phyloP scores from a whole-genome alignment of 768 basidiomycete genomes.

The Multifurca ochricompacta region DNA sequence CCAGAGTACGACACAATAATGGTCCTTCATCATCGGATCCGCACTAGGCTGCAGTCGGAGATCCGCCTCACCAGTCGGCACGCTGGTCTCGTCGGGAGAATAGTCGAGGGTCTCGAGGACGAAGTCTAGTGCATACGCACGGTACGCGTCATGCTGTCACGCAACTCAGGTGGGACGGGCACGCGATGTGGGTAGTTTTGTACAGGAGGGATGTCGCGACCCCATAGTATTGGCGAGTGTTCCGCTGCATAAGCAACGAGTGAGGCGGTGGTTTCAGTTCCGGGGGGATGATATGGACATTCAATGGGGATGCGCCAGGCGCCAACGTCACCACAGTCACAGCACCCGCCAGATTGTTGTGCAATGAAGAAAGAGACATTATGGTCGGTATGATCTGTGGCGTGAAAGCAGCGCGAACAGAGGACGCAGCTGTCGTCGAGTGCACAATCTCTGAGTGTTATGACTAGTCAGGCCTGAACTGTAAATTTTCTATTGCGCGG shows the following conservation, averaged over 20 bases:
- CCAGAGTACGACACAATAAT: slow-evolving; percentile 82
- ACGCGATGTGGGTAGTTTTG: slow-evolving; percentile 51
- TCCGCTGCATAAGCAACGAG: slow-evolving; percentile 26
- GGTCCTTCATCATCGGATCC: slow-evolving; percentile 73
- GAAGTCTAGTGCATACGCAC: slow-evolving; percentile 77
- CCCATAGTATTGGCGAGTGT: slow-evolving; percentile 23
- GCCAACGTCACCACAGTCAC: slow-evolving; percentile 90
- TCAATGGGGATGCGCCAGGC: slow-evolving; percentile 67
- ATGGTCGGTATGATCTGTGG: slow-evolving; percentile 79
- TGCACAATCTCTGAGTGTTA: slow-evolving; percentile 68
- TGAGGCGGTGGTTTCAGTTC: slow-evolving; percentile 25
- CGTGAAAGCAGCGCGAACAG: slow-evolving; percentile 84
- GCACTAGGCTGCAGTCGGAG: slow-evolving; percentile 66
- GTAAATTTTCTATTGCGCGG: neutral
- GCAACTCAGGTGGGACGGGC: slow-evolving; percentile 54
- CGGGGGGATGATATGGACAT: slow-evolving; percentile 71
- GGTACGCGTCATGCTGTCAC: slow-evolving; percentile 66
- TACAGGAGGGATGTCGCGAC: slow-evolving; percentile 49
- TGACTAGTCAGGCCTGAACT: neutral
- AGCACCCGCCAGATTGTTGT: slow-evolving; percentile 87
- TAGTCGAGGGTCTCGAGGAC: slow-evolving; percentile 75
- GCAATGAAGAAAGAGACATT: slow-evolving; percentile 92
- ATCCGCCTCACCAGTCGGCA: slow-evolving; percentile 59
- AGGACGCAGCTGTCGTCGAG: slow-evolving; percentile 86
- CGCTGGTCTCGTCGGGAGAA: slow-evolving; percentile 70